phyloP scores from a whole-genome alignment of 108 stramenopile species.

The Skeletonema menzelii region DNA sequence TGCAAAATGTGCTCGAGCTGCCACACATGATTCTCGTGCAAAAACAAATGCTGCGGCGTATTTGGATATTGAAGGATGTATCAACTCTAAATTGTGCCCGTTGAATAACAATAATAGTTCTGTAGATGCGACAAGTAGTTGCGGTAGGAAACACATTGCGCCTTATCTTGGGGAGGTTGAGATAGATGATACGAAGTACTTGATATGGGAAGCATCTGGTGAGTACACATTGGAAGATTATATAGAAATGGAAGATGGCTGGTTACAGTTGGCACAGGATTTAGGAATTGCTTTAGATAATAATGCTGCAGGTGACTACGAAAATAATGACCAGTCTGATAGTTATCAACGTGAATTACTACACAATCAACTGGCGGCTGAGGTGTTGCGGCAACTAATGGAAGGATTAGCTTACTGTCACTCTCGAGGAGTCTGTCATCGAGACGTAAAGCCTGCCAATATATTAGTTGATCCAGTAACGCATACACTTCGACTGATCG shows the following conservation, averaged over 20 bases:
- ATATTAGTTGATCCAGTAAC: conserved; percentile 12
- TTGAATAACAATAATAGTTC: not conserved
- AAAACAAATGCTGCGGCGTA: conserved; percentile 32
- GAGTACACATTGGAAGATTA: conserved; percentile 44
- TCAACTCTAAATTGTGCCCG: conserved; percentile 28
- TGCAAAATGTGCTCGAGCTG: conserved; percentile 30
- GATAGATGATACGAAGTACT: conserved; percentile 17
- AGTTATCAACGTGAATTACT: not conserved
- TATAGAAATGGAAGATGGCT: conserved; percentile 37
- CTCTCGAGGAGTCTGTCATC: conserved; percentile 32
- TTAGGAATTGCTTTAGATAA: conserved; percentile 5
- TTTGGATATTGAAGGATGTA: conserved; percentile 32
- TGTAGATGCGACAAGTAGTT: not conserved
- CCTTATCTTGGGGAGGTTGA: conserved; percentile 33
- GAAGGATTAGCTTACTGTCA: conserved; percentile 44
- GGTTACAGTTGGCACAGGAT: conserved; percentile 30
- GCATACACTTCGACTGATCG: conserved; percentile 33
- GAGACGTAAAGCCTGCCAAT: conserved; percentile 32
- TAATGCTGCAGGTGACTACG: not conserved
- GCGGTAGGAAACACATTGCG: conserved; percentile 17
- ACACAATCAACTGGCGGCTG: conserved; percentile 24
- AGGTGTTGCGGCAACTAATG: conserved; percentile 30
- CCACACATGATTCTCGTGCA: conserved; percentile 9
- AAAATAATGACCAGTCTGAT: not conserved
- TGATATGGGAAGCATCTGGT: conserved; percentile 35